Conservation (phyloP, 345 rosid genomes). For the Citrus maxima region DNA sequence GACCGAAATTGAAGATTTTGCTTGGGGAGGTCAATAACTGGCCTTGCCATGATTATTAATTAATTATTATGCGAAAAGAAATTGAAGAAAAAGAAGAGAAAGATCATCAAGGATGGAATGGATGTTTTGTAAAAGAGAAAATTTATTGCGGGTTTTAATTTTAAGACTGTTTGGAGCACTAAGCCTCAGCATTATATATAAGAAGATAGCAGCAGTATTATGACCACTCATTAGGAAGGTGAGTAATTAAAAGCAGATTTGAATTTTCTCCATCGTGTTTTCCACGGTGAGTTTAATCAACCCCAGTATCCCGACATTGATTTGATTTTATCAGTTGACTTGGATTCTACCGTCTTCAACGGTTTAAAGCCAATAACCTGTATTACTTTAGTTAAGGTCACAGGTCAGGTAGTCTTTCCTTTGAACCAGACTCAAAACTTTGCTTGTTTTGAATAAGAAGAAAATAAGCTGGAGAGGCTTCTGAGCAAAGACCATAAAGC, state of each 20-base stretch:
- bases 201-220: neutral
- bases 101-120: neutral
- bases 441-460: conserved; percentile 40
- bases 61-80: neutral
- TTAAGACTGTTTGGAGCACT: neutral
- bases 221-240: neutral
- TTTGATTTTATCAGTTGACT: conserved; percentile 1
- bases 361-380: neutral
- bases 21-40: neutral
- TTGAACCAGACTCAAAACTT: neutral
- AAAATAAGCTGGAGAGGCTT: conserved; percentile 32
- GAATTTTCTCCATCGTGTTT: neutral
- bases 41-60: conserved; percentile 20
- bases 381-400: neutral
- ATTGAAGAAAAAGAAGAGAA: neutral
- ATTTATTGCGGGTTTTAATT: neutral
- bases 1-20: conserved; percentile 3
- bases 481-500: conserved; percentile 29
- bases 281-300: neutral
- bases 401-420: neutral
- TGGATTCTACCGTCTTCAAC: neutral
- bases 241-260: neutral
- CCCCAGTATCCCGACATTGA: too few relatives aligned
- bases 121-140: neutral
- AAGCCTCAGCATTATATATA: neutral